Evolutionary conservation across 441 rosid species (phyloP), one percentile per base, ranked within the genome.

Genomic region (Adansonia grandidieri): DNA sequence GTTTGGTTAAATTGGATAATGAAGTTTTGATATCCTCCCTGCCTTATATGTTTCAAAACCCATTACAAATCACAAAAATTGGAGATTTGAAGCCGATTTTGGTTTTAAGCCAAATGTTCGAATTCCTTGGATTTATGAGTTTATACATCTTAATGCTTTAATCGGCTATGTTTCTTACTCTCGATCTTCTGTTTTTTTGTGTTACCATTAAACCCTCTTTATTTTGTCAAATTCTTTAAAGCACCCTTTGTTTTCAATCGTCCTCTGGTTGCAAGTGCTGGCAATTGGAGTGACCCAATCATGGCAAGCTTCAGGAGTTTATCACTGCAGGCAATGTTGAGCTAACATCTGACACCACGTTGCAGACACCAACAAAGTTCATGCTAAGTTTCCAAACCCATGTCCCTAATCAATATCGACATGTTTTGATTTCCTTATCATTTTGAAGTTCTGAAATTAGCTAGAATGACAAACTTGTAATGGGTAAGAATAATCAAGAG

Each of bases 381-480:
- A 89, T 78, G 82, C 76, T 22, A 84, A 72, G 79, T 87, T 85
- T 72, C 91, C 92, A 19, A 87, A 84, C 76, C 92, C 94, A 20
- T 88, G 92, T 28, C 91, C 92, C 6, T 90, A 82, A 88, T 15
- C 53, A 17, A 71, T 67, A 13, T 68, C n/a, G 11, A 32, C 1
- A 20, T 14, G 17, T 9, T 37, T 73, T 24, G n/a, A 7, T 58
- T 58, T 19, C 4, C 66, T 3, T 3, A 4, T 57, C 40, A 11
- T 47, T 17, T 20, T 9, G 40, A 19, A 50, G 45, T 4, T 8
- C 11, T 64, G 13, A 15, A 9, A 74, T 15, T 61, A 65, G 20
- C 53, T 32, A 63, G 44, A 28, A 17, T 42, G 53, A 4, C 63
- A 24, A 3, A 57, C 45, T 42, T 42, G 45, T 42, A 5, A 42